A percentile compares a stretch with the other conserved stretches of the same genome.
Evolutionary conservation across 2,329 filamentous ascomycete genomes (phyloP).

Genomic region (Sporothrix sp.): DNA sequence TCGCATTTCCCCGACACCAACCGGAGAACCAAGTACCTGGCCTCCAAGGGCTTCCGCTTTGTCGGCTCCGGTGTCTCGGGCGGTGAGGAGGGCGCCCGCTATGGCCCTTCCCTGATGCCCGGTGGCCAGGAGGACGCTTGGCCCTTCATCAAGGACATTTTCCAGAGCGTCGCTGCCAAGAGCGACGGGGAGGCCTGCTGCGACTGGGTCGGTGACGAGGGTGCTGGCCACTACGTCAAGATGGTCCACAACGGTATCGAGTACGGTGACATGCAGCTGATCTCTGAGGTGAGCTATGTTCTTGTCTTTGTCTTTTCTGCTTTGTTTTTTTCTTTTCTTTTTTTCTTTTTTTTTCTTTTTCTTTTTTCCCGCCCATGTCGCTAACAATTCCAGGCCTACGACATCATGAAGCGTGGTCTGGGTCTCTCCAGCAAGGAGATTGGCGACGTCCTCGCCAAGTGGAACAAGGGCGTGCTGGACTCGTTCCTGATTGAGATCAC

Average conservation of each 20-base stretch:
- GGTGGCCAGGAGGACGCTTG: constrained; percentile 97
- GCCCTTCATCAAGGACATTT: constrained; percentile 97
- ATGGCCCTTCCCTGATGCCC: constrained; percentile 96
- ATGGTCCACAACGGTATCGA: constrained; percentile 99
- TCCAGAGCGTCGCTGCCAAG: constrained; percentile 97
- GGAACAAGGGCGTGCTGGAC: constrained; percentile 98
- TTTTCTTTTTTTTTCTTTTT: too few relatives aligned
- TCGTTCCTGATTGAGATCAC: constrained; percentile 99
- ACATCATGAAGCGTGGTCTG: constrained; percentile 98
- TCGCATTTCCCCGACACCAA: constrained; percentile 99
- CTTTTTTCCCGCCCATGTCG: constrained; percentile 26
- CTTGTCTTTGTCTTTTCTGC: neutral
- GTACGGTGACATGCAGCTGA: constrained; percentile 99
- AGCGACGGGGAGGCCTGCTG: constrained; percentile 96
- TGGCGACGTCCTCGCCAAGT: constrained; percentile 84
- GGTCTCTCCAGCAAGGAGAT: constrained; percentile 88
- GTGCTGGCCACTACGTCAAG: constrained; percentile 99
- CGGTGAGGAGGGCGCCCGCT: constrained; percentile 97
- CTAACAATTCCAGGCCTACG: constrained; percentile 63
- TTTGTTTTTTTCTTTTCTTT: neutral
- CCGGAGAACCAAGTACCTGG: constrained; percentile 86
- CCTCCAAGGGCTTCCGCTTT: constrained; percentile 80
- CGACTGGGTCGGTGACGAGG: constrained; percentile 99
- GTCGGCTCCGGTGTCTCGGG: constrained; percentile 96
- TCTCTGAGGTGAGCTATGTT: constrained; percentile 68